A percentile compares a stretch with the other conserved stretches of the same genome.
phyloP scores from a whole-genome alignment of 2,329 filamentous ascomycete species.

The Colletotrichum nymphaeae region DNA sequence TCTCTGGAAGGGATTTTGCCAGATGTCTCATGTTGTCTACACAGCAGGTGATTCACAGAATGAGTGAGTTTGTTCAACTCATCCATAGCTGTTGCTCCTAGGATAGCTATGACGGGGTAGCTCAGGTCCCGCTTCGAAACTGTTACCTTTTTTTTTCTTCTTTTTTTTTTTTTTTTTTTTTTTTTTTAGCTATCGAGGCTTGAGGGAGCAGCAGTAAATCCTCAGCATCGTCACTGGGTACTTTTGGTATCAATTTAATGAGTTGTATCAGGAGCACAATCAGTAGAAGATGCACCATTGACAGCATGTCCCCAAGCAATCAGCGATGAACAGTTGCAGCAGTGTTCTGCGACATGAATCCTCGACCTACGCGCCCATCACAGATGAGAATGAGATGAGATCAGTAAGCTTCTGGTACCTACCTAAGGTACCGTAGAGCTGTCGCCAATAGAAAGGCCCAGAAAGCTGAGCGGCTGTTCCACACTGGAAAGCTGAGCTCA shows the following conservation, averaged over 20 bases:
- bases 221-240: background rate
- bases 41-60: background rate
- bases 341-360: background rate
- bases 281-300: background rate
- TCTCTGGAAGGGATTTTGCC: background rate
- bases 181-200: background rate
- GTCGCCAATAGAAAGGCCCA: background rate
- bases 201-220: background rate
- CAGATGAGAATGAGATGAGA: background rate
- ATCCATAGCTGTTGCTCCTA: background rate
- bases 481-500: constrained; percentile 1
- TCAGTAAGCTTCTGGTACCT: background rate
- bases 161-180: too few relatives aligned
- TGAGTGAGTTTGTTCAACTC: background rate
- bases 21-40: background rate
- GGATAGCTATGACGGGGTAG: background rate
- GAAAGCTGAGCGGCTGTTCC: background rate
- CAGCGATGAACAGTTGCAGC: background rate
- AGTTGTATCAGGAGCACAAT: background rate
- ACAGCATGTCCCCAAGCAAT: background rate
- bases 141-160: background rate
- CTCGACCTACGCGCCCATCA: background rate
- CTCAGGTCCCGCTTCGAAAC: background rate
- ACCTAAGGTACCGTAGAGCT: background rate
- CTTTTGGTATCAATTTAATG: background rate